Evolutionary conservation across 2,329 filamentous ascomycete genomes (phyloP), one percentile per base, ranked within the genome.

Genomic region (Alternaria angustiovoidea): DNA sequence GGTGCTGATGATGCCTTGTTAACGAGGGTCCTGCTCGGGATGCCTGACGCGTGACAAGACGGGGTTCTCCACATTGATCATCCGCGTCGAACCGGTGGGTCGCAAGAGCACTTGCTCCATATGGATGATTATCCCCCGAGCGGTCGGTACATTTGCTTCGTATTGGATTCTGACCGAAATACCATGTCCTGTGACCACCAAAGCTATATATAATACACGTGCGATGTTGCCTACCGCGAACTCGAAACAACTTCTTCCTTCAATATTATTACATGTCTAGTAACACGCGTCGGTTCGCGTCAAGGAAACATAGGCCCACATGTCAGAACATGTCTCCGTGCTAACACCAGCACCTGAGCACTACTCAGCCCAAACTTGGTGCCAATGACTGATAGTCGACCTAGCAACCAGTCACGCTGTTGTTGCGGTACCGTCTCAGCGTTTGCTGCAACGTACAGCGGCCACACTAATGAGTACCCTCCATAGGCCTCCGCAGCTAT

Each of bases 381-480:
- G 0, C 78, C 78, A 22, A 81, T 79, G 30, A 73, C 64, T 12
- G 67, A 70, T n/a, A 81, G 63, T 16, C 77, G 69, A 16, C 75
- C 74, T 1, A 68, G 64, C 2, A 81, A 59, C 79, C 79, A 81
- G 34, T 75, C 69, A 18, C 73, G 70, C 55, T 81, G 79, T 7
- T 62, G 62, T 49, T 75, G 70, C 1, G 77, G 69, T 6, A 80
- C 69, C 0, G 70, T 75, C 30, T 79, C 75, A 0, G 78, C 74
- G 39, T 79, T 78, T 8, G 74, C 71, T 7, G 75, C 73, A 16
- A 80, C 77, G 49, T 77, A 80, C 2, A 81, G 66, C 3, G 79
- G 79, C 78, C 78, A 80, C 4, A 80, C 76, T 51, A 80, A 68
- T 12, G 76, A 76, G 65, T 80, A 81, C 8, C 74, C 78, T 11